Percentiles rank a stretch among this genome's conserved stretches.
Conservation (phyloP, 2,329 filamentous ascomycete species). For the Fusarium hainanense region DNA sequence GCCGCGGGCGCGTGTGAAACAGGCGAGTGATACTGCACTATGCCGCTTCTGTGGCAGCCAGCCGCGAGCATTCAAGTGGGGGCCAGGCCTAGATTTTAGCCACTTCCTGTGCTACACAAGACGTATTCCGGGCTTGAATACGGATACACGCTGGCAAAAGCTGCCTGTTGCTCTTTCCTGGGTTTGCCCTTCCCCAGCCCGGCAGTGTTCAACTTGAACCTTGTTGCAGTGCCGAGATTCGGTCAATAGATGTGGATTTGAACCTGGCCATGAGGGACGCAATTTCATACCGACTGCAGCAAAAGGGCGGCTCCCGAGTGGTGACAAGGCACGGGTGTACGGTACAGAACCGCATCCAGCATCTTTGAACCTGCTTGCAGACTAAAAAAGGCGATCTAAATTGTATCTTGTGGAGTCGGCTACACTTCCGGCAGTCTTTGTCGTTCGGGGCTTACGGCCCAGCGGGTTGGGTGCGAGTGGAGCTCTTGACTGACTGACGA, state of each 20-base stretch:
- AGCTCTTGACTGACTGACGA: constrained; percentile 27
- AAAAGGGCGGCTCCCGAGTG: constrained; percentile 29
- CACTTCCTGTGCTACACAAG: constrained; percentile 25
- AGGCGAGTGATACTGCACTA: constrained; percentile 37
- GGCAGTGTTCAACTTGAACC: constrained; percentile 30
- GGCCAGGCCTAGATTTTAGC: constrained; percentile 32
- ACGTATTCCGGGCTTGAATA: constrained; percentile 29
- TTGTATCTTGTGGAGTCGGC: constrained; percentile 47
- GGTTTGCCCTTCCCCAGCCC: constrained; percentile 22
- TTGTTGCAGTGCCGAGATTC: constrained; percentile 33
- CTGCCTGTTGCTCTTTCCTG: constrained; percentile 7
- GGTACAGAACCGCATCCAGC: constrained; percentile 21
- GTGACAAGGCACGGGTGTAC: constrained; percentile 8
- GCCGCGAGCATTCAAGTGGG: constrained; percentile 30
- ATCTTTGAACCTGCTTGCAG: constrained; percentile 23
- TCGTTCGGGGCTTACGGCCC: constrained; percentile 45
- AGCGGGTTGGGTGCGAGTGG: constrained; percentile 46
- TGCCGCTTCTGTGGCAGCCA: constrained; percentile 39
- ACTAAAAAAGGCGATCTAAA: constrained; percentile 33
- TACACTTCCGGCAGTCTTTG: constrained; percentile 48
- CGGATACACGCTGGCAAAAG: constrained; percentile 24
- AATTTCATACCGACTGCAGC: constrained; percentile 10
- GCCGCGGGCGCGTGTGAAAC: constrained; percentile 37
- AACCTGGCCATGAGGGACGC: constrained; percentile 1
- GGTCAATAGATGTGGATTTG: constrained; percentile 17